Percentiles rank a stretch among this genome's conserved stretches.
Conservation (phyloP, 306 rosid species). For the Lathyrus oleraceus region DNA sequence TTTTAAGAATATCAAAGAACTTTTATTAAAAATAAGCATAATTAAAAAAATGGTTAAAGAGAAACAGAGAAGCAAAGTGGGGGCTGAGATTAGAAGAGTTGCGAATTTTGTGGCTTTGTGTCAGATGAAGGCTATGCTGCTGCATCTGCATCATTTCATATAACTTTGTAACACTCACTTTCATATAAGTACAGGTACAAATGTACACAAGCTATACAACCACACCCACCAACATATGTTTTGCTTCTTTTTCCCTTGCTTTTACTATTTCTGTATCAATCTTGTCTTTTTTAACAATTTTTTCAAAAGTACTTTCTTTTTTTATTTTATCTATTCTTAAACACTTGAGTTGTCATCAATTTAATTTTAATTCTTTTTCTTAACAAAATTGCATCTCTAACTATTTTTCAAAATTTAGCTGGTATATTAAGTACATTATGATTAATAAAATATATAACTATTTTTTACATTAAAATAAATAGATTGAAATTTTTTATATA, state of each 20-base stretch:
- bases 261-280: neutral
- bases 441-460: too few species aligned
- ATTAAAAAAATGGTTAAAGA: neutral
- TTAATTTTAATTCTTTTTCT: too few species aligned
- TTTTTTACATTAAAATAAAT: too few species aligned
- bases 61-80: neutral
- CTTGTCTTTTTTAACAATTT: neutral
- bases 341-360: neutral
- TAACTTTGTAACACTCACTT: slow-evolving; percentile 12
- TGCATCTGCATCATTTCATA: neutral
- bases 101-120: neutral
- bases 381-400: too few species aligned
- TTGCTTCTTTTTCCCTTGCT: neutral
- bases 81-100: neutral
- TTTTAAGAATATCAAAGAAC: too few species aligned
- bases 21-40: too few species aligned
- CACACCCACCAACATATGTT: neutral
- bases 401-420: too few species aligned
- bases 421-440: too few species aligned
- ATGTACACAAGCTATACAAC: neutral
- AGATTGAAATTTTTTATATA: too few species aligned
- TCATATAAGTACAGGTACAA: neutral
- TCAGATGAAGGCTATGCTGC: neutral
- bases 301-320: neutral
- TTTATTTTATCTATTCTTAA: too few species aligned